phyloP scores from a whole-genome alignment of 2,329 filamentous ascomycete species.

The Ophiostoma angusticollis region DNA sequence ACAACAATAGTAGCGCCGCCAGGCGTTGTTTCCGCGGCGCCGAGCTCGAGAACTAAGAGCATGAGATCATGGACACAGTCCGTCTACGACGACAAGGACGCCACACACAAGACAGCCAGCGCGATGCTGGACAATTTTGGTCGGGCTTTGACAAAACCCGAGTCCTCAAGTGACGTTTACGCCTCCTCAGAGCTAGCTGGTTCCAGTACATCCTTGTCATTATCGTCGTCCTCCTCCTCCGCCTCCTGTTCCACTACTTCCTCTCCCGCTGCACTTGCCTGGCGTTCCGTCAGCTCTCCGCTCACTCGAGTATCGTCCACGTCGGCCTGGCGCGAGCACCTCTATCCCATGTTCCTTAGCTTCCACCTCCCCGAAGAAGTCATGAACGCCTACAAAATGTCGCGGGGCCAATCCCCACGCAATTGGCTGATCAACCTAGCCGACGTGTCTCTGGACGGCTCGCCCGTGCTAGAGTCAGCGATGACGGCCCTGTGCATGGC shows the following conservation, averaged over 20 bases:
- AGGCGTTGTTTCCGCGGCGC: no score
- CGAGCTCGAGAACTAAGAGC: neutral
- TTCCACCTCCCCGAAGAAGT: conserved; percentile 10
- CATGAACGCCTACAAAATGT: neutral
- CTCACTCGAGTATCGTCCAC: conserved; percentile 1
- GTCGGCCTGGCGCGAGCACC: conserved; percentile 12
- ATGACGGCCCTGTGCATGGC: conserved; percentile 11
- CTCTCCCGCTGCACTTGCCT: no score
- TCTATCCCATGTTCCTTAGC: conserved; percentile 11
- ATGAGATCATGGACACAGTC: conserved; percentile 4
- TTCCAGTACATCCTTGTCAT: no score
- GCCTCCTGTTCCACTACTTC: neutral
- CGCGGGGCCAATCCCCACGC: neutral
- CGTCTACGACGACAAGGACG: neutral
- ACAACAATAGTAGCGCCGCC: no score
- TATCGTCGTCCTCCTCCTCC: neutral
- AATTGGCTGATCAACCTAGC: conserved; percentile 13
- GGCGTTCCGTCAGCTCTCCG: neutral
- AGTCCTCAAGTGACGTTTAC: no score
- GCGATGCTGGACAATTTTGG: no score
- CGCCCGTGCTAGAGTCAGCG: conserved; percentile 9
- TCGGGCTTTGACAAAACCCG: no score
- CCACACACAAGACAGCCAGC: no score
- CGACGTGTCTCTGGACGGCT: conserved; percentile 2
- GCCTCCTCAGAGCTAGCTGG: no score